A percentile compares a stretch with the other conserved stretches of the same genome.
These are phyloP conservation scores for Phaeosphaeriaceae sp. DNA, from an alignment of 2,329 filamentous ascomycete species.

Conservation along the genomic window DNA sequence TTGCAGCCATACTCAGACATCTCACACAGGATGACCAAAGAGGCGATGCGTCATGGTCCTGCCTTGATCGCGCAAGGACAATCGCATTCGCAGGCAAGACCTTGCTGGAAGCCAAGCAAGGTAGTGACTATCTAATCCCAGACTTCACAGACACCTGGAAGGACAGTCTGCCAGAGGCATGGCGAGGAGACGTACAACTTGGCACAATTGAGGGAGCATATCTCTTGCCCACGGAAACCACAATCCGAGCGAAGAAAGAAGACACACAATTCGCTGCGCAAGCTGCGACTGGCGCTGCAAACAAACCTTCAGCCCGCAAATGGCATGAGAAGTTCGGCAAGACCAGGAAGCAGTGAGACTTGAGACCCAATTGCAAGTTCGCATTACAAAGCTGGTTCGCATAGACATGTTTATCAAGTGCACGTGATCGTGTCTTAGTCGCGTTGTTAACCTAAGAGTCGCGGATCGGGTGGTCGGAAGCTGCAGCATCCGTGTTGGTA, in stretches of 20 bases:
- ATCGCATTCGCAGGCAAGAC: slow-evolving; percentile 42
- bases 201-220: slow-evolving; percentile 41
- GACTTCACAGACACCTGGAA: slow-evolving; percentile 49
- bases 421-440: slow-evolving; percentile 18
- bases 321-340: slow-evolving; percentile 51
- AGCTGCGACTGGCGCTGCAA: slow-evolving; percentile 12
- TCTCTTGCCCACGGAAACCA: slow-evolving; percentile 41
- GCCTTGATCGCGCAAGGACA: slow-evolving; percentile 42
- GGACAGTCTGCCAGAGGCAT: slow-evolving; percentile 47
- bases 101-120: slow-evolving; percentile 39
- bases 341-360: slow-evolving; percentile 38
- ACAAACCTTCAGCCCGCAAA: slow-evolving; percentile 44
- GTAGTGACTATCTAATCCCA: slow-evolving; percentile 36
- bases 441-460: slow-evolving; percentile 2
- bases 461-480: slow-evolving; percentile 15
- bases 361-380: slow-evolving; percentile 13
- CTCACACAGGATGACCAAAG: slow-evolving; percentile 40
- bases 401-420: background rate
- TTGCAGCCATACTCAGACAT: slow-evolving; percentile 47
- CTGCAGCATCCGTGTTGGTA: slow-evolving; percentile 24
- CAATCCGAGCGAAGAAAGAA: slow-evolving; percentile 35
- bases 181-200: slow-evolving; percentile 45
- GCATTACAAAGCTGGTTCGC: background rate
- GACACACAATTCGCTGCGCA: background rate
- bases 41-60: slow-evolving; percentile 40